phyloP scores from a whole-genome alignment of 2,329 filamentous ascomycete species.

The Nigrospora sphaerica region DNA sequence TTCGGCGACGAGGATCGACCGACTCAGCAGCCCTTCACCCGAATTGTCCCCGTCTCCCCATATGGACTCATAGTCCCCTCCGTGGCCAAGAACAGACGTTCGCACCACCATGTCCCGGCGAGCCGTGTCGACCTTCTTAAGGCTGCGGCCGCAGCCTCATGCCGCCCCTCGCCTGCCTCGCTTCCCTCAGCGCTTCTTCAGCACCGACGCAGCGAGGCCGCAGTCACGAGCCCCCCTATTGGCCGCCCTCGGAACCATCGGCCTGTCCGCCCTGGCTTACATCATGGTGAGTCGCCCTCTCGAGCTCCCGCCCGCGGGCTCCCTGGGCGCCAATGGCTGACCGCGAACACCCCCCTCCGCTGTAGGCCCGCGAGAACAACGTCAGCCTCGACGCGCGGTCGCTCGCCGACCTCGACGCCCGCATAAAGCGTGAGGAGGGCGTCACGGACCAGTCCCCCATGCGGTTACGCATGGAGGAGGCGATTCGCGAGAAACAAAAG shows the following conservation, averaged over 20 bases:
- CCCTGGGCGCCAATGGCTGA: constrained; percentile 1
- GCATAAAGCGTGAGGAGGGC: constrained; percentile 70
- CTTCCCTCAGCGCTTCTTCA: constrained; percentile 1
- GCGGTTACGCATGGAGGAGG: constrained; percentile 94
- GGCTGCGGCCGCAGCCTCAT: constrained; percentile 1
- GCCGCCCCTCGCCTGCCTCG: not conserved
- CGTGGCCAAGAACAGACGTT: not conserved
- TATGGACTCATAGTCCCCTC: not conserved
- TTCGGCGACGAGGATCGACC: not conserved
- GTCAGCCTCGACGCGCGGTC: constrained; percentile 54
- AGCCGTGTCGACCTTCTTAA: constrained; percentile 1
- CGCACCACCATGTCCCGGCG: not conserved
- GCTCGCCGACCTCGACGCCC: constrained; percentile 78
- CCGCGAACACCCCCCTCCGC: not conserved
- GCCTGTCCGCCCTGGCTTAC: constrained; percentile 2
- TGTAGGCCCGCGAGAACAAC: constrained; percentile 33
- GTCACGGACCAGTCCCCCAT: constrained; percentile 79
- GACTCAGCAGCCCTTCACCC: not conserved
- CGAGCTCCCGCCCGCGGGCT: not conserved
- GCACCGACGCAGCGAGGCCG: not conserved
- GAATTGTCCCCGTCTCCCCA: not conserved
- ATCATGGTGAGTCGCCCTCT: constrained; percentile 1
- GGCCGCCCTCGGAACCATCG: constrained; percentile 1
- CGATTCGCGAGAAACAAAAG: constrained; percentile 89
- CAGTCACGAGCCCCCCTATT: not conserved